These are phyloP conservation scores for Melocanna baccifera DNA, from an alignment of 176 grass and related monocot species.

Conservation along the genomic window DNA sequence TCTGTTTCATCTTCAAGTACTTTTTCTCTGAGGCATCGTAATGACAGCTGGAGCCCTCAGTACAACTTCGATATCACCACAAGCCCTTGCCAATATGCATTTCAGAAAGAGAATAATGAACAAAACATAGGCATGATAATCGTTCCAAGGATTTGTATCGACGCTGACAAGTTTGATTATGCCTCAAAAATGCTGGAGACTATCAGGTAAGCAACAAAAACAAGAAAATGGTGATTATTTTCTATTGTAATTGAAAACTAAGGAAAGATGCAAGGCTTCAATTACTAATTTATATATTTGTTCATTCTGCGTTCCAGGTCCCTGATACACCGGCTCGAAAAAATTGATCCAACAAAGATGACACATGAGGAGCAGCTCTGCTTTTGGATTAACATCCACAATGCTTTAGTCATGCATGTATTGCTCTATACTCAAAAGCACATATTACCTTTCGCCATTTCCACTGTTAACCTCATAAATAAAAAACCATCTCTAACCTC, in stretches of 20 bases:
- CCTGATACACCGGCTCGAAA: conserved; percentile 65
- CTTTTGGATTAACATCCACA: conserved; percentile 94
- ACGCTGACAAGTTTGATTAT: conserved; percentile 77
- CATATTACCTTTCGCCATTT: neutral
- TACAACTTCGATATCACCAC: conserved; percentile 37
- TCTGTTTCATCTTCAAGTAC: conserved; percentile 71
- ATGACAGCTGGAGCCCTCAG: conserved; percentile 62
- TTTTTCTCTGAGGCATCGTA: conserved; percentile 54
- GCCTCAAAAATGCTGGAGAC: conserved; percentile 87
- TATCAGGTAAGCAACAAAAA: conserved; percentile 57
- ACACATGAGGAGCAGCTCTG: conserved; percentile 68
- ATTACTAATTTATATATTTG: conserved; percentile 25
- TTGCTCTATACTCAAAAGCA: conserved; percentile 25
- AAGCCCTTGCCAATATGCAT: conserved; percentile 43
- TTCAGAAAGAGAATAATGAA: conserved; percentile 41
- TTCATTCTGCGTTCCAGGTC: conserved; percentile 42
- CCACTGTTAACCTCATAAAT: neutral
- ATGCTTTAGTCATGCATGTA: conserved; percentile 89
- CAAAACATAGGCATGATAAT: conserved; percentile 56
- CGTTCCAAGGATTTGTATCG: conserved; percentile 71
- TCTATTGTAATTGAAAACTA: neutral
- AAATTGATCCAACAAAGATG: conserved; percentile 72
- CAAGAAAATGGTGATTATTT: neutral
- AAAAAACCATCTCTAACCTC: conserved; percentile 2
- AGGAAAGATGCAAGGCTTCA: neutral